Evolutionary conservation across 129 eudicot genomes (phyloP), one percentile per base, ranked within the genome.

Genomic region (Logfia minima): DNA sequence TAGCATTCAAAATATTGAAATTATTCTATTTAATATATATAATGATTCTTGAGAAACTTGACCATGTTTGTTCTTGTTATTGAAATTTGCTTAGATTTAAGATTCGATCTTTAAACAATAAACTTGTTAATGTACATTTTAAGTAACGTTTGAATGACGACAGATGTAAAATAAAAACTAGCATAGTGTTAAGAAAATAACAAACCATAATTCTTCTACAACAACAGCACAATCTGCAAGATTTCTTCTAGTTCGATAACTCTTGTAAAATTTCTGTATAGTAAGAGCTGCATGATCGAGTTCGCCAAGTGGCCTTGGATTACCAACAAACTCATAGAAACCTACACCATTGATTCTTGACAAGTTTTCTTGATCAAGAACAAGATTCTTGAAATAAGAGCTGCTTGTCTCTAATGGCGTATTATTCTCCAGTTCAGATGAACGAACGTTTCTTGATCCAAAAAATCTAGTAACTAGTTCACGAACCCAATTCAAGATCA

Each of bases 171-270:
- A 41, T 41, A 41, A 41, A 41, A 9, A 39, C n/a, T 67, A 48
- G 66, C 4, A 11, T 16, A 0, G 9, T 68, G 11, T 68, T 6
- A 56, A 56, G 24, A 41, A 22, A 8, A 22, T 29, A 17, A 24
- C 32, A 24, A 83, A 68, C 92, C 92, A 87, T 76, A 85, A 85
- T 85, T 90, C 90, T 81, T 90, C 96, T 22, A 88, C 76, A 43
- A 90, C 91, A 19, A 90, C 96, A 3, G 96, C 96, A 79, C 93
- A 90, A 81, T 90, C 96, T 4, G 96, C 96, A 68, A 90, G 89
- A 81, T 88, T 90, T 61, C 96, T 79, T 75, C 96, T 79, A 43
- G 93, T 90, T 61, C 93, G 77, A 74, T 88, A 90, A 56, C 96
- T 86, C 80, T 88, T 90, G 72, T 90, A 90, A 22, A 70, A 81